Base-by-base conservation (phyloP, 192 early-diverging fungal genomes). In the Dissophora globulifera region DNA sequence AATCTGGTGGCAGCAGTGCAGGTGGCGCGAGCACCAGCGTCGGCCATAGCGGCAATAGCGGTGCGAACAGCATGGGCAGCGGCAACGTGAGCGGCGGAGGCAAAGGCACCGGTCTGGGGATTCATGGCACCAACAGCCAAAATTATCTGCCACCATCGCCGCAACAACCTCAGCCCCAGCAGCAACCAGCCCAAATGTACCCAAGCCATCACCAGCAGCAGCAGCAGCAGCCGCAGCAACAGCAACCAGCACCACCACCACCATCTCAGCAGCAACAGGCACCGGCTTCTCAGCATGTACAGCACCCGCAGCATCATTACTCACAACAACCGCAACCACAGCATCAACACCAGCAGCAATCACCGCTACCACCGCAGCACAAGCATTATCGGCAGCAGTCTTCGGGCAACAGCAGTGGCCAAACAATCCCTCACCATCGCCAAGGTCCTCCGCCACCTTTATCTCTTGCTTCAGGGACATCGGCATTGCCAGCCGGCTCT, bases 311-410 rank as follows among this genome's bases (percentile, higher is more conserved):
- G 43, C 43, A 45, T 45, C 43, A 17, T 5, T 45, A 17, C 4
- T n/a, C 43, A 17, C 43, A 9, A 45, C 43, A 45, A 45, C 43
- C 10, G 43, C 43, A 45, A n/a, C 43, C 10, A 45, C 43, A 45
- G 43, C 43, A 45, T 6, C 50, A 52, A 16, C 12, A n/a, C 25
- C 60, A 53, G 20, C 33, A 23, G 19, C 60, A 50, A n/a, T n/a
- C 10, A 45, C 43, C 10, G 43, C 43, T n/a, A 1, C 50, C 27
- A 16, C 12, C 29, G 22, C 60, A 53, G 20, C 33, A 23, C 9
- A 47, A 50, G 17, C 55, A 67, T 29, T 26, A 51, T 51, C 32
- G 60, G n/a, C 60, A 62, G 25, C 51, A 16, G 11, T 58, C 56
- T 15, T 58, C 43, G n/a, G 23, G n/a, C n/a, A n/a, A n/a, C n/a